These are phyloP conservation scores for Cryptococcus hybrid DNA, from an alignment of 1,284 basidiomycete species.

Conservation along the genomic window DNA sequence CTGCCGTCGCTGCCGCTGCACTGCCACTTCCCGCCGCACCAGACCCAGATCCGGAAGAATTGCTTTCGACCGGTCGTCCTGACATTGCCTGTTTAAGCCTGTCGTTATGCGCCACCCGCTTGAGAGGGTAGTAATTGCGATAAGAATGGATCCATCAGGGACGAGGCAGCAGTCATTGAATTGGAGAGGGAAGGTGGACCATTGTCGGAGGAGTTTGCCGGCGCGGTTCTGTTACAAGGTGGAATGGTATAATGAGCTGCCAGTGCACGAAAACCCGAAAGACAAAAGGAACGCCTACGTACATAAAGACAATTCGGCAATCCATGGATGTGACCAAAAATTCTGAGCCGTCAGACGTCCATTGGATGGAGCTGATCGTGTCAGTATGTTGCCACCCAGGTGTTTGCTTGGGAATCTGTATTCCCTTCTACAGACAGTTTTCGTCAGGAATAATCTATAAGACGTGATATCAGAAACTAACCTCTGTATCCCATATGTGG, in stretches of 20 bases:
- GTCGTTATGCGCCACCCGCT: conserved; percentile 36
- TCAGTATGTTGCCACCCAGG: conserved; percentile 61
- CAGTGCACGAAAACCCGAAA: not conserved
- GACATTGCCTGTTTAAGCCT: conserved; percentile 42
- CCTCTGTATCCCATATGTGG: conserved; percentile 83
- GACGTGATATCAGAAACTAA: conserved; percentile 43
- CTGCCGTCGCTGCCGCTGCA: not conserved
- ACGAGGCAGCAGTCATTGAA: conserved; percentile 84
- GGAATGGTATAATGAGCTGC: conserved; percentile 1
- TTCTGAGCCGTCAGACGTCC: conserved; percentile 84
- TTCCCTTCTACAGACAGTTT: conserved; percentile 23
- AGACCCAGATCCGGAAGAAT: not conserved
- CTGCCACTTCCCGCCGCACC: conserved; percentile 12
- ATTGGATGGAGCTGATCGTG: conserved; percentile 79
- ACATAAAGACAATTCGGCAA: conserved; percentile 82
- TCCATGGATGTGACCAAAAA: conserved; percentile 88
- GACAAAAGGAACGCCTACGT: conserved; percentile 53
- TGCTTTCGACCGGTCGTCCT: conserved; percentile 16
- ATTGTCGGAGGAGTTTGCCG: conserved; percentile 67
- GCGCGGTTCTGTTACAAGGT: conserved; percentile 10
- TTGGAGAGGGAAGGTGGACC: conserved; percentile 72
- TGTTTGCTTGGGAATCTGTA: conserved; percentile 11
- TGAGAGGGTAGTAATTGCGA: conserved; percentile 72
- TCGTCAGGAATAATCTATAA: not conserved
- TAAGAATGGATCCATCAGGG: conserved; percentile 76